Conservation (phyloP, 2,329 filamentous ascomycete genomes). For the Mycosphaerella arachidis region DNA sequence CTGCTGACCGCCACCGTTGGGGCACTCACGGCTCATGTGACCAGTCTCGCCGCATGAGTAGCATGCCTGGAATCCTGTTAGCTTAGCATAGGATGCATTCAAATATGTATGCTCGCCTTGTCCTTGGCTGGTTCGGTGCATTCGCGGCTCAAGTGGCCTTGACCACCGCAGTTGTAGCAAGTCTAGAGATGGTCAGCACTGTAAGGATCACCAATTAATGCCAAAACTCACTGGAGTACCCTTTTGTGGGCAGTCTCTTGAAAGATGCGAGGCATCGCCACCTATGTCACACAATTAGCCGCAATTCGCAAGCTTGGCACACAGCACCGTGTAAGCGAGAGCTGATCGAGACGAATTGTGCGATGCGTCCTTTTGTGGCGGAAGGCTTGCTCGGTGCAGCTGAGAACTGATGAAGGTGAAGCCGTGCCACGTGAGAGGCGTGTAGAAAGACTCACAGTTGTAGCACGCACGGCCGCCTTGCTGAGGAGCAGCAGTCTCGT, state of each 20-base stretch:
- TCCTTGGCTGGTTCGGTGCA: conserved; percentile 88
- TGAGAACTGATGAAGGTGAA: neutral
- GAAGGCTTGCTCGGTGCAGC: neutral
- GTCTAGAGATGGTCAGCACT: conserved; percentile 33
- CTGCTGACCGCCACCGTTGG: conserved; percentile 42
- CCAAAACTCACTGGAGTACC: conserved; percentile 32
- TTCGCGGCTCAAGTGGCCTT: conserved; percentile 64
- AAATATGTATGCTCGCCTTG: conserved; percentile 51
- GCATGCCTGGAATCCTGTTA: conserved; percentile 35
- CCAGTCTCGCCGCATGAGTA: conserved; percentile 72
- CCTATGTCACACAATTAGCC: conserved; percentile 32
- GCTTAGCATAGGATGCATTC: conserved; percentile 27
- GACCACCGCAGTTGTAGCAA: conserved; percentile 46
- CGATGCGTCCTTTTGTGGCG: neutral
- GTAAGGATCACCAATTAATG: conserved; percentile 22
- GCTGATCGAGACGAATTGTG: neutral
- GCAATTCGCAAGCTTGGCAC: conserved; percentile 16
- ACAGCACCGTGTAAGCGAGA: conserved; percentile 1
- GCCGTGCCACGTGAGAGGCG: neutral
- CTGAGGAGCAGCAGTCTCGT: conserved; percentile 29
- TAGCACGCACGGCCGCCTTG: conserved; percentile 51
- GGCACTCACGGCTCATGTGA: conserved; percentile 88
- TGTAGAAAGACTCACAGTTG: conserved; percentile 49
- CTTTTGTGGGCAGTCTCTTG: conserved; percentile 50
- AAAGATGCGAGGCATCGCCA: conserved; percentile 47